phyloP scores from a whole-genome alignment of 768 basidiomycete species.

The Boletus sp. region DNA sequence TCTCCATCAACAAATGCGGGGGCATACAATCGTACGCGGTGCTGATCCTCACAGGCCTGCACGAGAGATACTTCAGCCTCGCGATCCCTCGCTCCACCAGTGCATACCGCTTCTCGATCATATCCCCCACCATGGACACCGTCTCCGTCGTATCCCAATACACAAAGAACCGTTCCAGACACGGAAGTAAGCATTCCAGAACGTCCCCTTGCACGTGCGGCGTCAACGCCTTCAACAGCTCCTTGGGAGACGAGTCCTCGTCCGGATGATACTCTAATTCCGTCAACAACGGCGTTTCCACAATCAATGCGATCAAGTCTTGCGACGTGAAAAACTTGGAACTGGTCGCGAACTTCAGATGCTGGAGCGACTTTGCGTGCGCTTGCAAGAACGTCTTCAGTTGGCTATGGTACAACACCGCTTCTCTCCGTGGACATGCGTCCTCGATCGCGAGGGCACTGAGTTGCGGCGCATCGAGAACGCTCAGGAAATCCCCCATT shows the following conservation, averaged over 20 bases:
- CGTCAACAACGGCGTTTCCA: slow-evolving; percentile 17
- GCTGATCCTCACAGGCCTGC: slow-evolving; percentile 18
- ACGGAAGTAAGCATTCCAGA: slow-evolving; percentile 17
- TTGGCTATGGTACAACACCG: slow-evolving; percentile 9
- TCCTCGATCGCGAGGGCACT: slow-evolving; percentile 18
- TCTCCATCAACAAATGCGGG: slow-evolving; percentile 11
- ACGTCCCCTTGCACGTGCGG: slow-evolving; percentile 10
- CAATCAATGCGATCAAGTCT: slow-evolving; percentile 16
- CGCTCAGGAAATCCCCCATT: slow-evolving; percentile 13
- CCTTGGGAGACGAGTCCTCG: slow-evolving; percentile 19
- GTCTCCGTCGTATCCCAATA: slow-evolving; percentile 29
- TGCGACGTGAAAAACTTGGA: slow-evolving; percentile 18
- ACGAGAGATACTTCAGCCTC: slow-evolving; percentile 18
- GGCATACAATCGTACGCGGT: slow-evolving; percentile 17
- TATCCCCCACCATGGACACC: slow-evolving; percentile 23
- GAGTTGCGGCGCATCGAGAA: slow-evolving; percentile 18
- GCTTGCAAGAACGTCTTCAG: slow-evolving; percentile 18
- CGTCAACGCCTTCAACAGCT: slow-evolving; percentile 22
- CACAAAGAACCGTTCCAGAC: slow-evolving; percentile 18
- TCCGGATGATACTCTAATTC: slow-evolving; percentile 26
- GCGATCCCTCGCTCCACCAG: slow-evolving; percentile 10
- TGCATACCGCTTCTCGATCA: slow-evolving; percentile 24
- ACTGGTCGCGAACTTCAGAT: slow-evolving; percentile 15
- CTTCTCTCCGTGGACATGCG: slow-evolving; percentile 11
- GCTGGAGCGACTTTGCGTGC: slow-evolving; percentile 10